Base-by-base conservation (phyloP, 1,284 basidiomycete species). In the Papiliotrema laurentii region DNA sequence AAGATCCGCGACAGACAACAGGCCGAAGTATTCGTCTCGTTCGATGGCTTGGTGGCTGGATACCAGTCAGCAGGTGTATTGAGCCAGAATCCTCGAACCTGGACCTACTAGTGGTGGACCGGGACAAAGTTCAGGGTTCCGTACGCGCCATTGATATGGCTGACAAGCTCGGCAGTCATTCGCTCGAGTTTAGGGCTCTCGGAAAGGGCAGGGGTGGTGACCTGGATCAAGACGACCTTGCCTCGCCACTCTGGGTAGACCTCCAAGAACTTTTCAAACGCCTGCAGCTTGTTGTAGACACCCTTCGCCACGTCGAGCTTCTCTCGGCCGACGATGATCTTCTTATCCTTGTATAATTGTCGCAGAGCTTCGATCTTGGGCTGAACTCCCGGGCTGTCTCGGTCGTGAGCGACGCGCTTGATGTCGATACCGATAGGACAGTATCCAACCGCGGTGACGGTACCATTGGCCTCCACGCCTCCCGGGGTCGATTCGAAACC, bases 301-400 rank as follows among this genome's bases (percentile, higher is more conserved):
- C 94, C 94, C 76, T 97, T 97, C 60, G 97, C 93, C 14, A 93
- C 89, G 66, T 99, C 96, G 35, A 98, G 82, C 78, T 99, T 99
- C 75, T 99, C 94, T n/a, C 96, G 81, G 13, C 92, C 94, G 26
- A 99, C 87, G 52, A 99, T 92, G 66, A 99, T 97, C 81, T 97
- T 97, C 80, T 97, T 97, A 61, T 88, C 91, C 62, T 89, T 84
- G 75, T 99, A 99, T 40, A 97, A 76, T 30, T 84, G 79, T 33
- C 84, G 79, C 1, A 98, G 80, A 0, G 89, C 86, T 51, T 89
- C 84, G 30, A 94, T 79, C 75, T 97, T 97, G 22, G 93, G 93
- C 54, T 82, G 75, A 49, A 98, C 87, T 5, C 89, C 91, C 0
- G 88, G 83, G 3, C 84, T 78, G 45, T 83, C 78, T 26, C 86